These are phyloP conservation scores for Primulina tabacum DNA, from an alignment of 257 asterid species.

Conservation along the genomic window DNA sequence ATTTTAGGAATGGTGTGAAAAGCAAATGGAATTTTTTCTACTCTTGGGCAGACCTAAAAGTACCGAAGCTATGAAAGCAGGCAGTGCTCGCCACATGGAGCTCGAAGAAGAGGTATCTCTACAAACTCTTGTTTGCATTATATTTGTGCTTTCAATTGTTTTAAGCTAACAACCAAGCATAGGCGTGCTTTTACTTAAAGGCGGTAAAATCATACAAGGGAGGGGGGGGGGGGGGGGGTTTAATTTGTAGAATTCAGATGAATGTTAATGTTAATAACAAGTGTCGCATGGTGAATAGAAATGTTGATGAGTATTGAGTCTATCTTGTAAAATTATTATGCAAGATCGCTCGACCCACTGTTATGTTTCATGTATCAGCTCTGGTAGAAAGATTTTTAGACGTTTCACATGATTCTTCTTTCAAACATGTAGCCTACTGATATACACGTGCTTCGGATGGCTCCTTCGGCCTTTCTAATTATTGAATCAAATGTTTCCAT, in stretches of 20 bases:
- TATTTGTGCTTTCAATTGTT: not conserved
- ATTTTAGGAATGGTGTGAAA: conserved; percentile 94
- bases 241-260: not conserved
- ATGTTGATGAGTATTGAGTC: not conserved
- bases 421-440: not conserved
- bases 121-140: no score
- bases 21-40: conserved; percentile 64
- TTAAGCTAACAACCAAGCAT: not conserved
- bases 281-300: not conserved
- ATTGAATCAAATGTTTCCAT: not conserved
- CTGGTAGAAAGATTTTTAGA: not conserved
- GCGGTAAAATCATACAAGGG: no score
- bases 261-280: no score
- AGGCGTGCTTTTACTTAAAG: no score
- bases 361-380: no score
- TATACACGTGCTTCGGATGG: not conserved
- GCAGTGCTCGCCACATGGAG: conserved; percentile 70
- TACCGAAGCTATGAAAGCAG: conserved; percentile 82
- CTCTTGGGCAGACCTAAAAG: conserved; percentile 48
- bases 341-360: not conserved
- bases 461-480: not conserved
- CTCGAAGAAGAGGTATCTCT: conserved; percentile 78
- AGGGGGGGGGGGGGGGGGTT: no score
- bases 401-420: not conserved
- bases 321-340: not conserved